A percentile compares a stretch with the other conserved stretches of the same genome.
These are phyloP conservation scores for Calophaca sinica DNA, from an alignment of 306 rosid genomes.

Conservation along the genomic window DNA sequence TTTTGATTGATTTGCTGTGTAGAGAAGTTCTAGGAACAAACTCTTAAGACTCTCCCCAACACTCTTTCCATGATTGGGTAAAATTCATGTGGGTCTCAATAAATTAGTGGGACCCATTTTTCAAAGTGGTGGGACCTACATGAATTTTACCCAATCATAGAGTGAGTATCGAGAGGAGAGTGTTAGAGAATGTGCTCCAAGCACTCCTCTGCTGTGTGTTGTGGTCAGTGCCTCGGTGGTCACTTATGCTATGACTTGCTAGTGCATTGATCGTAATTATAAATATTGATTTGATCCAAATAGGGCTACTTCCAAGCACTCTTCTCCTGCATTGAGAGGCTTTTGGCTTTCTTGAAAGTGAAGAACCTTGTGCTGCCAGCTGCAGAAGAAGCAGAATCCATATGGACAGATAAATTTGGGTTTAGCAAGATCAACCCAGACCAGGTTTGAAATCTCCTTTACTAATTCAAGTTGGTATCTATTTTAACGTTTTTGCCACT, in stretches of 20 bases:
- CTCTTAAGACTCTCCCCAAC: too few relatives aligned
- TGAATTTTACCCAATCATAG: too few relatives aligned
- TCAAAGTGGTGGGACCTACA: too few relatives aligned
- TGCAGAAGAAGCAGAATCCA: conserved; percentile 91
- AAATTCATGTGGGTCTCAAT: too few relatives aligned
- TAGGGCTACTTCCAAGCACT: conserved; percentile 94
- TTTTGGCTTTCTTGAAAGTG: conserved; percentile 76
- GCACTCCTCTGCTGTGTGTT: background rate
- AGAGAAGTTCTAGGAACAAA: background rate
- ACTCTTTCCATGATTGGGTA: too few relatives aligned
- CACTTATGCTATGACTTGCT: conserved; percentile 1
- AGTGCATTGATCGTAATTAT: conserved; percentile 8
- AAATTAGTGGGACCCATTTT: too few relatives aligned
- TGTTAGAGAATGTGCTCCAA: too few relatives aligned
- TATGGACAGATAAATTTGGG: conserved; percentile 90
- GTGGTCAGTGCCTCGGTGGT: background rate
- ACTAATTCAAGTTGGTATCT: background rate
- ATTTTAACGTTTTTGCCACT: conserved; percentile 18
- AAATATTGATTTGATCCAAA: conserved; percentile 12
- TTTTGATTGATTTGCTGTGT: conserved; percentile 11
- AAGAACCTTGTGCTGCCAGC: conserved; percentile 88
- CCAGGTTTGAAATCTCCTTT: conserved; percentile 57
- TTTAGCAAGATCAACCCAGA: conserved; percentile 78
- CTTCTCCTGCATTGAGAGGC: conserved; percentile 84
- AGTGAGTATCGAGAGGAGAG: too few relatives aligned